Base-by-base conservation (phyloP, 192 early-diverging fungal genomes). In the Linnemannia elongata region DNA sequence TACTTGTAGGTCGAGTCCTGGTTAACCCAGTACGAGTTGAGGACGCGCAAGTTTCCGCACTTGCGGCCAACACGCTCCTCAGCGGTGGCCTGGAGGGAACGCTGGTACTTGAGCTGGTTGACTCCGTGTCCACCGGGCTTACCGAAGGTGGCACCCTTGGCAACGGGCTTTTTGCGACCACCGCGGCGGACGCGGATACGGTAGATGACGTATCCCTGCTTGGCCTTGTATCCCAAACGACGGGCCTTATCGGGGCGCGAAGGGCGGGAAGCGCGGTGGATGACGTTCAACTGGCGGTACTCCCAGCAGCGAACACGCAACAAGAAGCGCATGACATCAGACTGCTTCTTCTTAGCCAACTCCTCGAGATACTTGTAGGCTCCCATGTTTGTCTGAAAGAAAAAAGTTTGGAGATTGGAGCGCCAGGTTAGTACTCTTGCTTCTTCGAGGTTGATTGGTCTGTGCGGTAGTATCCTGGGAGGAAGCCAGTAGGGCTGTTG, bases 11-110 rank as follows among this genome's bases (percentile, higher is more conserved):
- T 97, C 75, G 98, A 92, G 92, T 99, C 98, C 94, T 97, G 94
- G 95, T 99, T 99, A 78, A 99, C 95, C 98, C 98, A 99, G 96
- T 99, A 99, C 75, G 97, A 98, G 97, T 98, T 99, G 79, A 99
- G 93, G 76, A 99, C 98, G 82, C 98, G 97, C 90, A 99, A 93
- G 95, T 99, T 99, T 80, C 92, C 93, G 93, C 98, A 99, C 91
- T 94, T 96, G 91, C 96, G 95, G 87, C 97, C 98, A 79, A 98
- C 97, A 93, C 98, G 97, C 93, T 98, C 96, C 93, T 99, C 98
- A 83, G 98, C 98, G 79, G 95, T 97, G 75, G 96, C 91, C 81
- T 95, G 95, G 90, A 96, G 94, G 70, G 98, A 96, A 87, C 97
- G 95, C 92, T 99, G 97, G 94, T 96, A 97, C 95, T 99, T 99